Conservation (phyloP, 371 early-diverging fungal species). For the Actinomucor elegans region DNA sequence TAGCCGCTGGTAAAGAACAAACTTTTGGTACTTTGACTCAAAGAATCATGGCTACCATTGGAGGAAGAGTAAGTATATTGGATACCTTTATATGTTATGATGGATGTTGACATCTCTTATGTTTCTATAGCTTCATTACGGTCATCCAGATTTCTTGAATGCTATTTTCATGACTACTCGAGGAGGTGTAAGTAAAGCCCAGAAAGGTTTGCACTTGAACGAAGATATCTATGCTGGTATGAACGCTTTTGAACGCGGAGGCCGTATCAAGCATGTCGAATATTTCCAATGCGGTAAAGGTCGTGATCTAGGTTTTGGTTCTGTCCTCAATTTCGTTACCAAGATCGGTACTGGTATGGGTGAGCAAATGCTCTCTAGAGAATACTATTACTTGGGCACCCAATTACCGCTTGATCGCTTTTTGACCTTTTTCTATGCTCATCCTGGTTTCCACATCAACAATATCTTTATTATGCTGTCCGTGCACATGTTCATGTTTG, state of each 20-base stretch:
- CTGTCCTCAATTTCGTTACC: constrained; percentile 85
- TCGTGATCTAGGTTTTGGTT: constrained; percentile 88
- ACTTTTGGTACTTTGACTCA: constrained; percentile 89
- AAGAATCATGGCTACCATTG: constrained; percentile 84
- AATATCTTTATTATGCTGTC: constrained; percentile 88
- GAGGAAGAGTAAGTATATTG: constrained; percentile 56
- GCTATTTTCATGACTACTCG: constrained; percentile 87
- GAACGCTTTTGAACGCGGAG: constrained; percentile 85
- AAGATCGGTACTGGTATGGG: constrained; percentile 94
- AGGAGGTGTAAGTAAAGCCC: constrained; percentile 88
- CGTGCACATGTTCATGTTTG: constrained; percentile 83
- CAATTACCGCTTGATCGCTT: constrained; percentile 83
- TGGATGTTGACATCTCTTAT: neutral
- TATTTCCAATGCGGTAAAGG: constrained; percentile 94
- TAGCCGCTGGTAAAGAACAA: constrained; percentile 90
- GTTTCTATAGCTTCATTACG: constrained; percentile 70
- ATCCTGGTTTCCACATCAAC: constrained; percentile 91
- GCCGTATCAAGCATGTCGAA: constrained; percentile 87
- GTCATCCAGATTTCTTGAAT: constrained; percentile 92
- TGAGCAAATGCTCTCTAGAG: constrained; percentile 89
- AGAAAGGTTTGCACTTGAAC: constrained; percentile 88
- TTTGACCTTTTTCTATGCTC: constrained; percentile 87
- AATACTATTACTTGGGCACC: constrained; percentile 87
- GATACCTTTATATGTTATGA: neutral
- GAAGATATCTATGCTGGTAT: constrained; percentile 95